Conservation (phyloP, 257 asterid genomes). For the Ballota nigra region DNA sequence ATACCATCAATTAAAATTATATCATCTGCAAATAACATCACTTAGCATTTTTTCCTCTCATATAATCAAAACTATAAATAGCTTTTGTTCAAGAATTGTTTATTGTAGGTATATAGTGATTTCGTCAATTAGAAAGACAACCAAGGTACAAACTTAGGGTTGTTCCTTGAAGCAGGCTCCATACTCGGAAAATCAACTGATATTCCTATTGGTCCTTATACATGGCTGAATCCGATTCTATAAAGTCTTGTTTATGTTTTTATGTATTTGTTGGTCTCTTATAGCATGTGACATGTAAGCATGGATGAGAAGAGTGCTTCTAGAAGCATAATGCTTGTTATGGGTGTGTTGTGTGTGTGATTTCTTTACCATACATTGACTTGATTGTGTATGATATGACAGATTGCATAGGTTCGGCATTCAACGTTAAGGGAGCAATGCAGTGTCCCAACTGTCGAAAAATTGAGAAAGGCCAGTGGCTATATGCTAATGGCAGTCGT, state of each 20-base stretch:
- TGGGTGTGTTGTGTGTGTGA: background rate
- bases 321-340: background rate
- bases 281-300: background rate
- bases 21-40: background rate
- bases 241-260: background rate
- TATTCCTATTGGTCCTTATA: background rate
- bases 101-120: background rate
- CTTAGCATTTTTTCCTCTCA: background rate
- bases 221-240: background rate
- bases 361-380: background rate
- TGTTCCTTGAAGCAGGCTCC: background rate
- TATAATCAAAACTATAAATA: background rate
- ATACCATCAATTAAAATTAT: background rate
- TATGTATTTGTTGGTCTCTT: background rate
- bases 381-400: conserved; percentile 27
- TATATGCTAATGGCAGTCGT: conserved; percentile 78
- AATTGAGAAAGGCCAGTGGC: conserved; percentile 97
- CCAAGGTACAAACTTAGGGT: background rate
- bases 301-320: conserved; percentile 2
- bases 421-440: conserved; percentile 90
- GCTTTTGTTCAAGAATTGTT: background rate
- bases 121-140: background rate
- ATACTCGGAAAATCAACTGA: background rate
- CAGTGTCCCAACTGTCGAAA: conserved; percentile 99
- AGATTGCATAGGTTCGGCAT: conserved; percentile 99